Base-by-base conservation (phyloP, 306 rosid species). In the Cucurbita pepo region DNA sequence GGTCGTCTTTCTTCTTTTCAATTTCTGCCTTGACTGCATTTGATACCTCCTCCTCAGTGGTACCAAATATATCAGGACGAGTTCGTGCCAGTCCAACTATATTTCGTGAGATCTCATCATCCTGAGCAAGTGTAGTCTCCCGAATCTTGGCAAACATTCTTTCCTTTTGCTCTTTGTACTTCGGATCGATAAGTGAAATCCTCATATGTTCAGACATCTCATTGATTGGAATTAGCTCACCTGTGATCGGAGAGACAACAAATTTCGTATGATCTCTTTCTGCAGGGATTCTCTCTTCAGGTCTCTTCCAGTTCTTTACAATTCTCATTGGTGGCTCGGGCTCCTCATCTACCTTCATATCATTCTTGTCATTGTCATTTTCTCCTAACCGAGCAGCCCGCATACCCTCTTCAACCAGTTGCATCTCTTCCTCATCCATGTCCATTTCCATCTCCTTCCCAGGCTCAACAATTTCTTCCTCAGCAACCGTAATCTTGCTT, bases 121-220 rank as follows among this genome's bases (percentile, higher is more conserved):
- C 97, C 72, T 89, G 96, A 43, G 98, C 96, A 75, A 94, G 78
- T n/a, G 97, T 94, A 60, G 98, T 94, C 84, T 94, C 98, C 67
- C 97, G 88, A 75, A 94, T 90, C 87, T 94, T 94, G 66, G 98
- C 94, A 81, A 94, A 94, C 98, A 94, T 94, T 74, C 92, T 87
- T 80, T 94, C 98, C 76, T 90, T 94, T 67, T 94, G 97, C 73
- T 90, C 98, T 80, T 94, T 94, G 87, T 84, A 90, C 82, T 94
- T 94, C 73, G 98, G 98, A 84, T 94, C 98, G 21, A 90, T 94
- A 67, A 94, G 96, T 63, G 98, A 94, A 80, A 90, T 94, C 71
- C 96, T 84, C 89, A 94, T 89, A 72, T 94, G 98, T 81, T 94
- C 98, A 56, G 97, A 94, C 98, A 94, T 94, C 83, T 90, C 97